phyloP scores from a whole-genome alignment of 768 basidiomycete species.

The Lentinus tigrinus region DNA sequence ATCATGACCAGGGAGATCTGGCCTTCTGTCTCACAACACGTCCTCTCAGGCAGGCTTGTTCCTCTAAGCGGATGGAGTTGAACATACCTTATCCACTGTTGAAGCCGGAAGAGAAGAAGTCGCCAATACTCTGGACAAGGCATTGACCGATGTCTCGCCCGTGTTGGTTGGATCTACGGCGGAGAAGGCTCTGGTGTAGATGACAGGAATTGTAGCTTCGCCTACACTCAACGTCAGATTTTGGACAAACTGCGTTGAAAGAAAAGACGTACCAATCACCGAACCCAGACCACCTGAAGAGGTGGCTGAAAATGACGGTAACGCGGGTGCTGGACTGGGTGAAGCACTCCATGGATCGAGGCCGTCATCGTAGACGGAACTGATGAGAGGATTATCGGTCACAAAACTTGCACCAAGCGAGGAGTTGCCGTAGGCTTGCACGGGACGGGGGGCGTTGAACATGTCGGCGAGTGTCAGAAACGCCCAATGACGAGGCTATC shows the following conservation, averaged over 20 bases:
- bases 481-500: background rate
- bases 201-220: constrained; percentile 75
- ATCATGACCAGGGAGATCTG: too few relatives aligned
- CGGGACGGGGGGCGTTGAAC: constrained; percentile 84
- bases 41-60: too few relatives aligned
- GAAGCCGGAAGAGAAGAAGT: constrained; percentile 80
- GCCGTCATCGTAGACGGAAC: constrained; percentile 72
- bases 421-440: constrained; percentile 61
- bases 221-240: constrained; percentile 39
- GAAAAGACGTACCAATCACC: constrained; percentile 55
- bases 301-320: constrained; percentile 47
- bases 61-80: too few relatives aligned
- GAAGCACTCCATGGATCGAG: constrained; percentile 79
- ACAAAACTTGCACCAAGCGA: constrained; percentile 69
- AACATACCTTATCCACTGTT: constrained; percentile 74
- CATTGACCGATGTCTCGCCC: constrained; percentile 81
- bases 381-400: constrained; percentile 62
- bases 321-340: constrained; percentile 70
- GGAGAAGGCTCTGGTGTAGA: constrained; percentile 73
- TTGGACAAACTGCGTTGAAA: background rate
- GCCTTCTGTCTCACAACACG: too few relatives aligned
- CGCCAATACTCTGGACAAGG: constrained; percentile 75
- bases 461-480: constrained; percentile 35
- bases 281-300: constrained; percentile 57
- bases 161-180: constrained; percentile 67